These are phyloP conservation scores for Avena atlantica DNA, from an alignment of 176 grass and related monocot genomes.

Conservation along the genomic window DNA sequence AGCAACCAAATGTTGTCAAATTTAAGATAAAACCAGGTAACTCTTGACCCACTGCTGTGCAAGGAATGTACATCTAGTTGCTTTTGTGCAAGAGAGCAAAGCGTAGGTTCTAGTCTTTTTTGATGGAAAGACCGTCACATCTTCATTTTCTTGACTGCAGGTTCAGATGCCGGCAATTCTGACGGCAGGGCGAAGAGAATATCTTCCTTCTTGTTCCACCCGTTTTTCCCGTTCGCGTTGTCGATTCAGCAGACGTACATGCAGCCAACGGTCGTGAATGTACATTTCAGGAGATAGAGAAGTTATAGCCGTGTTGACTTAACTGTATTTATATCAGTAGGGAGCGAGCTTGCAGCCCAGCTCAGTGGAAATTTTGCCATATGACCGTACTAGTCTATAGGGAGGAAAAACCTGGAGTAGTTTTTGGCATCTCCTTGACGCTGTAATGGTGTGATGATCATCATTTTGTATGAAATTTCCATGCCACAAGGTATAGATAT, in stretches of 20 bases:
- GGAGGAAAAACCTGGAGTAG: neutral
- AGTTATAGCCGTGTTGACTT: conserved; percentile 4
- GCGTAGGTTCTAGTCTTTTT: neutral
- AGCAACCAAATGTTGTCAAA: conserved; percentile 82
- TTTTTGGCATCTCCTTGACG: neutral
- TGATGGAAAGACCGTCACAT: neutral
- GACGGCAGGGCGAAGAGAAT: conserved; percentile 73
- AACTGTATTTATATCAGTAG: conserved; percentile 40
- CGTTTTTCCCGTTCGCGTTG: conserved; percentile 79
- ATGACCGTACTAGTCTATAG: neutral
- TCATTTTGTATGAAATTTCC: neutral
- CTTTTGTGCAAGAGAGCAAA: neutral
- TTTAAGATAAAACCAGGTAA: conserved; percentile 99
- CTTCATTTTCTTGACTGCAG: conserved; percentile 46
- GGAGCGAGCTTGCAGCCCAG: neutral
- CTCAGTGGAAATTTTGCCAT: conserved; percentile 42
- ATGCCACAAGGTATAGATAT: neutral
- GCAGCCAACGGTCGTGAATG: conserved; percentile 92
- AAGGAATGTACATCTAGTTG: neutral
- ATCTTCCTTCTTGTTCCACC: conserved; percentile 86
- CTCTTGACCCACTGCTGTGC: neutral
- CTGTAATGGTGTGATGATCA: neutral
- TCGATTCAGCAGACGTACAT: conserved; percentile 94
- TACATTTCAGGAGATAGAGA: conserved; percentile 83
- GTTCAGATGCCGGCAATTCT: conserved; percentile 60